phyloP scores from a whole-genome alignment of 2,329 filamentous ascomycete genomes.

The Periconia sp. region DNA sequence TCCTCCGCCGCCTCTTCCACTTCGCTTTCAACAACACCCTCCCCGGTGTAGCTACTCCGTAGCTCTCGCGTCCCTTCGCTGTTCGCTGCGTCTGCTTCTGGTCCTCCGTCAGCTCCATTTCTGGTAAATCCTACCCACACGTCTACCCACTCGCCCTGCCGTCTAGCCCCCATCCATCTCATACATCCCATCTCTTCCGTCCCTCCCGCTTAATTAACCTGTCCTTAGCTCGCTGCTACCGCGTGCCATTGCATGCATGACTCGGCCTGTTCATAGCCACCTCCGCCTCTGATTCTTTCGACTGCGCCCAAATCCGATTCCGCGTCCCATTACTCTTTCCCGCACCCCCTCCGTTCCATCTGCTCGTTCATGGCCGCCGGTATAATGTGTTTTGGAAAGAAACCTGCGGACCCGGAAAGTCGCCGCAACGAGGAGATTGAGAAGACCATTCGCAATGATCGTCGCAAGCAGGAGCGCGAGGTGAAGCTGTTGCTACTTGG shows the following conservation, averaged over 20 bases:
- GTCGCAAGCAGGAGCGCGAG: slow-evolving; percentile 81
- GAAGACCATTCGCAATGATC: slow-evolving; percentile 79
- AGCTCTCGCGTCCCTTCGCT: too few species aligned
- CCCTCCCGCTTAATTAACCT: slow-evolving; percentile 10
- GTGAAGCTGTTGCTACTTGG: slow-evolving; percentile 93
- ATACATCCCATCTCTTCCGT: too few species aligned
- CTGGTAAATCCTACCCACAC: slow-evolving; percentile 3
- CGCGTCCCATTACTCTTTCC: background rate
- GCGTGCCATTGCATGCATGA: slow-evolving; percentile 11
- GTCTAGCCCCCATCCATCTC: background rate
- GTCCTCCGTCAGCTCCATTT: slow-evolving; percentile 5
- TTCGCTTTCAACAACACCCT: background rate
- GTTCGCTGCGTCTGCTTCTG: too few species aligned
- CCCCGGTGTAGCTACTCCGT: too few species aligned
- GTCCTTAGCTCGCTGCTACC: background rate
- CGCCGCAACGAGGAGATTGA: slow-evolving; percentile 73
- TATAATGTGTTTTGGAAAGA: slow-evolving; percentile 57
- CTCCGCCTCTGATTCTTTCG: slow-evolving; percentile 1
- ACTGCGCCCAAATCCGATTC: background rate
- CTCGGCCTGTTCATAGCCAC: slow-evolving; percentile 1
- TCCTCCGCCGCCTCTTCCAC: background rate
- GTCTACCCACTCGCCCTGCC: slow-evolving; percentile 1
- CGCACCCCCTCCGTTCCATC: slow-evolving; percentile 4
- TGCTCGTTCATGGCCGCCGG: slow-evolving; percentile 35
- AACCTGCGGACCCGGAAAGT: slow-evolving; percentile 50